Conservation (phyloP, 2,329 filamentous ascomycete genomes). For the Ophiostoma fasciatum region DNA sequence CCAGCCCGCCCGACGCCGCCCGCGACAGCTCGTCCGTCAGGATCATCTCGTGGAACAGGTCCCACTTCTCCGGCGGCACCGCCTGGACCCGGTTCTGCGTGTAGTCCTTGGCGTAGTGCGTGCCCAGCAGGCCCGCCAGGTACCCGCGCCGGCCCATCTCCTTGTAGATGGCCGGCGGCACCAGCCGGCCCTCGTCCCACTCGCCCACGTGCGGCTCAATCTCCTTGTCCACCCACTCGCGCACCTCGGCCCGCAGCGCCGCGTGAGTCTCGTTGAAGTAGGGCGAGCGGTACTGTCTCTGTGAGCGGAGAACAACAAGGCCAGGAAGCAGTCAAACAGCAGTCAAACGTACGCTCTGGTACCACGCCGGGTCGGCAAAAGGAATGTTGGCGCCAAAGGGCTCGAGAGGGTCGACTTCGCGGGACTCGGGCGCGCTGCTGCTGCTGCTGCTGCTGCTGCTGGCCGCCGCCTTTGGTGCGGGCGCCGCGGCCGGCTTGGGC, state of each 20-base stretch:
- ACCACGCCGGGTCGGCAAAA: conserved; percentile 88
- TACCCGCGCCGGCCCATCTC: conserved; percentile 89
- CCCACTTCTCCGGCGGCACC: conserved; percentile 81
- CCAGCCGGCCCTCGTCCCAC: conserved; percentile 91
- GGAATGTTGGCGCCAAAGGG: conserved; percentile 76
- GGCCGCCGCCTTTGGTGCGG: conserved; percentile 19
- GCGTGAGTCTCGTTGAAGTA: conserved; percentile 94
- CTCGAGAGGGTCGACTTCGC: conserved; percentile 52
- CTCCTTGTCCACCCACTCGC: conserved; percentile 79
- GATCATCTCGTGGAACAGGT: conserved; percentile 95
- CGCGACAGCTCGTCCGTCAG: conserved; percentile 90
- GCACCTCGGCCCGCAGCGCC: conserved; percentile 77
- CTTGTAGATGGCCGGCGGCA: conserved; percentile 83
- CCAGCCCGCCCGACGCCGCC: conserved; percentile 75
- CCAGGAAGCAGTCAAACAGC: too few species aligned
- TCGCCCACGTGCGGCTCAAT: conserved; percentile 87
- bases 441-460: too few species aligned
- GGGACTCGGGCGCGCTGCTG: conserved; percentile 1
- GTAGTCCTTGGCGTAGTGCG: conserved; percentile 66
- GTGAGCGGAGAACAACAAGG: neutral
- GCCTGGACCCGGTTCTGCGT: conserved; percentile 56
- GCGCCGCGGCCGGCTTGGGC: conserved; percentile 22
- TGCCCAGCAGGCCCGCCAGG: conserved; percentile 77
- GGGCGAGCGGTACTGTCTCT: conserved; percentile 69
- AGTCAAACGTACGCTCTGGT: conserved; percentile 68